These are phyloP conservation scores for Chaetomiaceae sp. DNA, from an alignment of 2,329 filamentous ascomycete genomes.

Conservation along the genomic window DNA sequence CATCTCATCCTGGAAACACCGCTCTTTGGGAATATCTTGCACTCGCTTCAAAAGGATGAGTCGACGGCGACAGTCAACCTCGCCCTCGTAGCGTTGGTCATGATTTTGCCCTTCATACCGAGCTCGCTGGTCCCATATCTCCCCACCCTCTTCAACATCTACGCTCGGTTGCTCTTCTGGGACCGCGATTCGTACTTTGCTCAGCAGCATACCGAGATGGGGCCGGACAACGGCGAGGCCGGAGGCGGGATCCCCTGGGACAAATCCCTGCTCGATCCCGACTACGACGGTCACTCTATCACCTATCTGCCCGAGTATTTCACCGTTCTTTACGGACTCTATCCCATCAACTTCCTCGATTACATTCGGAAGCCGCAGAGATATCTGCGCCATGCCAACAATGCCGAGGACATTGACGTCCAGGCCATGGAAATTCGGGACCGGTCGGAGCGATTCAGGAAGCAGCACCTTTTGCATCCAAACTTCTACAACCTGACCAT, in stretches of 20 bases:
- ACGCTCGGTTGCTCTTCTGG: conserved; percentile 77
- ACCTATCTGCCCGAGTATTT: conserved; percentile 71
- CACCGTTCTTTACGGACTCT: conserved; percentile 76
- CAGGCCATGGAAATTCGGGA: conserved; percentile 73
- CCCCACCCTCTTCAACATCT: conserved; percentile 74
- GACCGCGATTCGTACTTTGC: conserved; percentile 49
- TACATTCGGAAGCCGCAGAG: conserved; percentile 79
- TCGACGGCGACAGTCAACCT: conserved; percentile 73
- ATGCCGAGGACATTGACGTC: conserved; percentile 70
- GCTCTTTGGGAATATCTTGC: conserved; percentile 66
- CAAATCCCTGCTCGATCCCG: conserved; percentile 56
- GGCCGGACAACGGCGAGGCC: conserved; percentile 32
- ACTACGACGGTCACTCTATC: conserved; percentile 57
- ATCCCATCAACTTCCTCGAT: conserved; percentile 81
- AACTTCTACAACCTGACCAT: conserved; percentile 78
- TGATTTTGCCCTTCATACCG: conserved; percentile 79
- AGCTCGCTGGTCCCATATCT: conserved; percentile 64
- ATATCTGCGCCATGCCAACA: conserved; percentile 69
- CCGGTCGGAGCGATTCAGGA: conserved; percentile 69
- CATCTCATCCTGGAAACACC: conserved; percentile 68
- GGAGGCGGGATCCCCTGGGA: conserved; percentile 54
- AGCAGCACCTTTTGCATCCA: conserved; percentile 71
- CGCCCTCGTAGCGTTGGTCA: conserved; percentile 69
- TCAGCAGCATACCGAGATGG: conserved; percentile 38
- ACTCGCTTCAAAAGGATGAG: conserved; percentile 71